phyloP scores from a whole-genome alignment of 2,329 filamentous ascomycete genomes.

The Aciculosporium take region DNA sequence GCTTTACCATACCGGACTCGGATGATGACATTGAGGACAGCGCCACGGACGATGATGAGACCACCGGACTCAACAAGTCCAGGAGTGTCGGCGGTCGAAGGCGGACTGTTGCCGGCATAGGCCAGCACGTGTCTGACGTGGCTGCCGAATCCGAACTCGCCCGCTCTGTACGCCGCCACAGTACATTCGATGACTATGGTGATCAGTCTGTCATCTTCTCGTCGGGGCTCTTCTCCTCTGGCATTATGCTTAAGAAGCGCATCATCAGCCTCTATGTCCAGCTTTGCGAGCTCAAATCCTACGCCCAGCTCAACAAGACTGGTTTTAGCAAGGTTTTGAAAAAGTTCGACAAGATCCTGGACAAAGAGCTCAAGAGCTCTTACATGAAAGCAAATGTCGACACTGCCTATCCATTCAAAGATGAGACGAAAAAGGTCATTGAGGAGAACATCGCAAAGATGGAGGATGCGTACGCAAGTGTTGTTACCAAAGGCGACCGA shows the following conservation, averaged over 20 bases:
- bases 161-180: constrained; percentile 45
- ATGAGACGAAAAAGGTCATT: constrained; percentile 54
- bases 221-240: constrained; percentile 48
- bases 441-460: constrained; percentile 59
- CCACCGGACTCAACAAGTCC: constrained; percentile 35
- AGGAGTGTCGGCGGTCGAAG: constrained; percentile 25
- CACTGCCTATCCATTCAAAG: constrained; percentile 66
- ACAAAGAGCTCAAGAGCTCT: constrained; percentile 60
- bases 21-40: constrained; percentile 42
- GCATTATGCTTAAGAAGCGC: constrained; percentile 84
- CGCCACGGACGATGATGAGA: constrained; percentile 50
- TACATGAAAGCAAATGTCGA: constrained; percentile 67
- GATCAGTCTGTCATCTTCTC: constrained; percentile 56
- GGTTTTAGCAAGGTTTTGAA: constrained; percentile 94
- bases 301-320: constrained; percentile 88
- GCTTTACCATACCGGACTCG: constrained; percentile 29
- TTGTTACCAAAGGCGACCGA: constrained; percentile 72
- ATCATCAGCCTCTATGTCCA: constrained; percentile 79
- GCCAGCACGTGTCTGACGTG: constrained; percentile 38
- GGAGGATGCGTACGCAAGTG: constrained; percentile 64
- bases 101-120: constrained; percentile 22
- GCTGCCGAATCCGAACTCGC: constrained; percentile 46
- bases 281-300: constrained; percentile 89
- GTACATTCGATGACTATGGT: constrained; percentile 62
- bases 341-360: constrained; percentile 94